These are phyloP conservation scores for Cutaneotrichosporon mucoides DNA, from an alignment of 1,284 basidiomycete species.

Conservation along the genomic window DNA sequence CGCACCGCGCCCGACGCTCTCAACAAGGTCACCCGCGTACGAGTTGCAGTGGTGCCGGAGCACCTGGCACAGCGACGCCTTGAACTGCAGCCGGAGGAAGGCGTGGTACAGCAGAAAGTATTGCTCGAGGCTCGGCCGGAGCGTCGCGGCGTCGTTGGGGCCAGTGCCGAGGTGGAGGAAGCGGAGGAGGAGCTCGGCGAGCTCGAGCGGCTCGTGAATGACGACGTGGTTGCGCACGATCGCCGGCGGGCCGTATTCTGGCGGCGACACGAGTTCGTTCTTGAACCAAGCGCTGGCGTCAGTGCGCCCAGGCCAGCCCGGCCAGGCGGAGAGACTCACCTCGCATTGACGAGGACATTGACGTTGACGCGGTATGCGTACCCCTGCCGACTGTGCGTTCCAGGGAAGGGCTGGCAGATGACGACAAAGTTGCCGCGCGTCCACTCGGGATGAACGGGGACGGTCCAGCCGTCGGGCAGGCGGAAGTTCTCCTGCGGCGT, in stretches of 20 bases:
- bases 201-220: background rate
- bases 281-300: background rate
- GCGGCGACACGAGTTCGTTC: background rate
- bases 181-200: background rate
- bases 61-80: background rate
- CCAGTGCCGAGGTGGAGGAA: background rate
- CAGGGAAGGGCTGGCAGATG: background rate
- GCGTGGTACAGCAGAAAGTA: background rate
- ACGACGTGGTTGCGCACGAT: background rate
- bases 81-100: background rate
- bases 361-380: background rate
- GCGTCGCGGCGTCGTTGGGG: background rate
- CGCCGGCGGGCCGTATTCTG: background rate
- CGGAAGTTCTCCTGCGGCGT: background rate
- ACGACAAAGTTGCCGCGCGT: slow-evolving; percentile 1
- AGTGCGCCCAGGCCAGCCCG: no score
- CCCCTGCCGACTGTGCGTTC: background rate
- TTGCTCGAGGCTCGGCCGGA: background rate
- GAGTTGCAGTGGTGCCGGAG: background rate
- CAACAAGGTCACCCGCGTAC: background rate
- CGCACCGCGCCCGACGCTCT: background rate
- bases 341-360: background rate
- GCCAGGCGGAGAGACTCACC: no score
- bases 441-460: background rate
- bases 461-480: background rate